These are phyloP conservation scores for Trichoderma virens DNA, from an alignment of 495 filamentous ascomycete species.

Conservation along the genomic window DNA sequence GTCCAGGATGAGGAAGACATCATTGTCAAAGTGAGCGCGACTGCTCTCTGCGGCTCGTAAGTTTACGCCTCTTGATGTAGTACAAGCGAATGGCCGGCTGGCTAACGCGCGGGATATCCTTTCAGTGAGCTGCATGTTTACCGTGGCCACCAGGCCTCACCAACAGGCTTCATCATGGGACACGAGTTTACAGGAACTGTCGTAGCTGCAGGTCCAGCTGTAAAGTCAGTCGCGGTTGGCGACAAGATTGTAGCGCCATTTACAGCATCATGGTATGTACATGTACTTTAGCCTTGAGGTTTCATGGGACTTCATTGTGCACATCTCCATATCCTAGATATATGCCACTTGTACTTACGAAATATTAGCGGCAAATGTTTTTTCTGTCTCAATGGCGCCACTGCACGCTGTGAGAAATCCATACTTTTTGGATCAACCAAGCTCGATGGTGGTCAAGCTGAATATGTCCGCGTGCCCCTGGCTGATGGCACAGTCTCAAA, in stretches of 20 bases:
- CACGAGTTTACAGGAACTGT: conserved; percentile 81
- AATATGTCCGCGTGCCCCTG: conserved; percentile 80
- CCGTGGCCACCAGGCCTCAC: conserved; percentile 64
- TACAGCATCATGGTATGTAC: conserved; percentile 71
- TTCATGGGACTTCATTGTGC: neutral
- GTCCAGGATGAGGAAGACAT: conserved; percentile 68
- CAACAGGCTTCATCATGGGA: conserved; percentile 48
- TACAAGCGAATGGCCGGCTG: too few relatives aligned
- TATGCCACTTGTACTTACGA: neutral
- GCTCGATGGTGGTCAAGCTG: conserved; percentile 83
- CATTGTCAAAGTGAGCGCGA: conserved; percentile 77
- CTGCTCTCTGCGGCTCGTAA: conserved; percentile 86
- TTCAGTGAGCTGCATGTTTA: conserved; percentile 82
- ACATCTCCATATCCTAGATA: neutral
- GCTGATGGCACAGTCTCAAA: conserved; percentile 78
- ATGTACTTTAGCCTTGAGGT: neutral
- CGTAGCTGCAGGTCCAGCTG: conserved; percentile 54
- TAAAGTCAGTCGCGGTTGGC: conserved; percentile 63
- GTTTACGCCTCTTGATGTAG: too few relatives aligned
- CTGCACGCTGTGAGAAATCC: conserved; percentile 72
- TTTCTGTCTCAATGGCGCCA: conserved; percentile 78
- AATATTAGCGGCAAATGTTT: conserved; percentile 65
- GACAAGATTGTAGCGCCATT: conserved; percentile 79
- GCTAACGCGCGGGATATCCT: neutral
- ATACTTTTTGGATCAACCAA: conserved; percentile 65